phyloP scores from a whole-genome alignment of 1,139 yeast species.

The Magnusiomyces suaveolens region DNA sequence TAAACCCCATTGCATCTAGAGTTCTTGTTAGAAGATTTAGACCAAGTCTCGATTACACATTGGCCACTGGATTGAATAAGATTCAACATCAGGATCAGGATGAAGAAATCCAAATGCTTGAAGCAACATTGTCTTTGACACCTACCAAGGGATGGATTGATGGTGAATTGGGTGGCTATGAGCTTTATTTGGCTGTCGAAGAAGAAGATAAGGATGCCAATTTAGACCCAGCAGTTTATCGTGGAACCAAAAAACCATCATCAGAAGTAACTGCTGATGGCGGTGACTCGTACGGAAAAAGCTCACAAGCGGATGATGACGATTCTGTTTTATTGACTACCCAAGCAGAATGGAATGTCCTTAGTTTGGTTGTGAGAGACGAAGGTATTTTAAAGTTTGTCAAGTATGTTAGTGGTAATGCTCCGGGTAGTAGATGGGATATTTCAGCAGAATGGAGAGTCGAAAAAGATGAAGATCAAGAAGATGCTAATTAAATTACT shows the following conservation, averaged over 20 bases:
- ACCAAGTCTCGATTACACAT: conserved; percentile 88
- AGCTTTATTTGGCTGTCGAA: conserved; percentile 61
- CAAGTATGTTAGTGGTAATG: conserved; percentile 81
- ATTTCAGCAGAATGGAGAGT: conserved; percentile 73
- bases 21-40: conserved; percentile 75
- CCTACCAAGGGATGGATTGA: conserved; percentile 76
- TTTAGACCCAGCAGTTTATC: conserved; percentile 39
- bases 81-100: conserved; percentile 18
- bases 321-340: conserved; percentile 74
- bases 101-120: conserved; percentile 32
- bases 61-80: conserved; percentile 56
- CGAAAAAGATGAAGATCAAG: conserved; percentile 36
- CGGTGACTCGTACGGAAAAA: conserved; percentile 17
- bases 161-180: conserved; percentile 92
- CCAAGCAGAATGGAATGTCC: conserved; percentile 76
- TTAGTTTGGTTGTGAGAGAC: conserved; percentile 73
- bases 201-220: conserved; percentile 42
- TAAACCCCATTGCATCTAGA: conserved; percentile 57
- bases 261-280: conserved; percentile 54
- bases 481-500: too few relatives aligned
- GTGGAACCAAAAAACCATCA: conserved; percentile 16
- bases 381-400: conserved; percentile 78
- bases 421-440: conserved; percentile 93
- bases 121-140: conserved; percentile 68
- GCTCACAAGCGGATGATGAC: conserved; percentile 34